These are phyloP conservation scores for Penicillium paneum DNA, from an alignment of 2,329 filamentous ascomycete species.

Conservation along the genomic window DNA sequence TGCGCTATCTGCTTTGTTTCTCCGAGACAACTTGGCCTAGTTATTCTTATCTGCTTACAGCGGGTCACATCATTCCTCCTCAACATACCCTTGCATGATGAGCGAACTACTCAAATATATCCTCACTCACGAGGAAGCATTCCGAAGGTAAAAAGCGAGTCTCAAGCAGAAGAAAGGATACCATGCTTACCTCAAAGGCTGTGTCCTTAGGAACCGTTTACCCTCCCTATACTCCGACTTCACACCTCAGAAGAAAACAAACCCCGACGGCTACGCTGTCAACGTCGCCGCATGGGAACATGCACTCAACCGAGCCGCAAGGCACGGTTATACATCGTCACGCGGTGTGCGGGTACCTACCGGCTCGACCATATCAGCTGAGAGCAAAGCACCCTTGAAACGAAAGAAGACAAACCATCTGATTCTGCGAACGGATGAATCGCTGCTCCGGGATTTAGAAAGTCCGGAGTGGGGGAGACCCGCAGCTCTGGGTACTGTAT, in stretches of 20 bases:
- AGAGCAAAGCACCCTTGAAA: not conserved
- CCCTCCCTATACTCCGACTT: slow-evolving; percentile 90
- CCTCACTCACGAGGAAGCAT: slow-evolving; percentile 58
- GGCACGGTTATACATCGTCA: slow-evolving; percentile 57
- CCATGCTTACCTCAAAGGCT: slow-evolving; percentile 1
- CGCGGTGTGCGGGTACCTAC: slow-evolving; percentile 25
- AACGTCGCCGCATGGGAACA: slow-evolving; percentile 77
- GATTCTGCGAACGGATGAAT: slow-evolving; percentile 54
- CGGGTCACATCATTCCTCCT: not conserved
- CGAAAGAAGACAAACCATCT: slow-evolving; percentile 47
- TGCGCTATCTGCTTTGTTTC: not conserved
- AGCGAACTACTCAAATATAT: slow-evolving; percentile 67
- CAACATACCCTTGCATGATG: slow-evolving; percentile 25
- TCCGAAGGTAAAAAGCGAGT: slow-evolving; percentile 49
- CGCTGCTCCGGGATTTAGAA: slow-evolving; percentile 68
- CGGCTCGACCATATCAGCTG: slow-evolving; percentile 7
- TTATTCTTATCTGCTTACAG: not conserved
- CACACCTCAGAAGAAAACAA: slow-evolving; percentile 66
- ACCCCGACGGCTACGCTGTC: slow-evolving; percentile 79
- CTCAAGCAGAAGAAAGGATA: not conserved
- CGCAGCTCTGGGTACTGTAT: slow-evolving; percentile 72
- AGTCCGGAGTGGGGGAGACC: slow-evolving; percentile 77
- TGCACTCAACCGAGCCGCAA: slow-evolving; percentile 66
- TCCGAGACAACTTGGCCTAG: not conserved
- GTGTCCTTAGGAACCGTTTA: slow-evolving; percentile 62